Conservation (phyloP, 1,139 yeast genomes). For the Saccharomycopsis phalli region DNA sequence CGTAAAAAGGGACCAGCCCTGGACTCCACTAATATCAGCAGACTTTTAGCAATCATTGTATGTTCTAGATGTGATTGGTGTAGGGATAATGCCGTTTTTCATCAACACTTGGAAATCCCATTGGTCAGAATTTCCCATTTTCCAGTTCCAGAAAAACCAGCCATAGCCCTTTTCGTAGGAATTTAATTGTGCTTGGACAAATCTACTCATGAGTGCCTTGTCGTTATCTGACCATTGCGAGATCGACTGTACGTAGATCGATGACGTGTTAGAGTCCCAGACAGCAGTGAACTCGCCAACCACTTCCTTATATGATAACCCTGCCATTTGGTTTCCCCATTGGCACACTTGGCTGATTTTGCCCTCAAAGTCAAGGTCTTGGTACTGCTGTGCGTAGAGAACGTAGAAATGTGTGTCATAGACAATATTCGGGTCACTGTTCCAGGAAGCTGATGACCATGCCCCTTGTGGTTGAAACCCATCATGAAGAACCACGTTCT, state of each 20-base stretch:
- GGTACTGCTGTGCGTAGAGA: slow-evolving; percentile 50
- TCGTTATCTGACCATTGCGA: slow-evolving; percentile 52
- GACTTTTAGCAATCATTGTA: slow-evolving; percentile 11
- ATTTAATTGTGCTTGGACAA: slow-evolving; percentile 84
- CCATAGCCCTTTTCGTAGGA: slow-evolving; percentile 65
- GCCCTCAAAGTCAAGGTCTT: slow-evolving; percentile 37
- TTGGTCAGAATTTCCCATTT: slow-evolving; percentile 74
- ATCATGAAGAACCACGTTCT: slow-evolving; percentile 32
- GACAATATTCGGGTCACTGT: slow-evolving; percentile 45
- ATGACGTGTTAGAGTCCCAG: slow-evolving; percentile 67
- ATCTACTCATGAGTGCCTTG: slow-evolving; percentile 51
- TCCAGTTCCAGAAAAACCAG: slow-evolving; percentile 94
- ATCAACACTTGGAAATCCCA: slow-evolving; percentile 72
- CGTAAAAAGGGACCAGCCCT: too few relatives aligned
- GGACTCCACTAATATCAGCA: too few relatives aligned
- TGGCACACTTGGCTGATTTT: slow-evolving; percentile 57
- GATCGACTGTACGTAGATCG: slow-evolving; percentile 48
- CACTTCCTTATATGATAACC: slow-evolving; percentile 55
- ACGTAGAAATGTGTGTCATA: slow-evolving; percentile 94
- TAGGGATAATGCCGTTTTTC: slow-evolving; percentile 59
- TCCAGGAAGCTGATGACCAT: slow-evolving; percentile 19
- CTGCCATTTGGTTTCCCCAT: slow-evolving; percentile 43
- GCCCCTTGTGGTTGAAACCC: slow-evolving; percentile 22
- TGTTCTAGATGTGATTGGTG: slow-evolving; percentile 14
- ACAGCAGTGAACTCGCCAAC: slow-evolving; percentile 95